Evolutionary conservation across 352 stramenopile species (phyloP), one percentile per base, ranked within the genome.

Genomic region (Plasmopara viticola): DNA sequence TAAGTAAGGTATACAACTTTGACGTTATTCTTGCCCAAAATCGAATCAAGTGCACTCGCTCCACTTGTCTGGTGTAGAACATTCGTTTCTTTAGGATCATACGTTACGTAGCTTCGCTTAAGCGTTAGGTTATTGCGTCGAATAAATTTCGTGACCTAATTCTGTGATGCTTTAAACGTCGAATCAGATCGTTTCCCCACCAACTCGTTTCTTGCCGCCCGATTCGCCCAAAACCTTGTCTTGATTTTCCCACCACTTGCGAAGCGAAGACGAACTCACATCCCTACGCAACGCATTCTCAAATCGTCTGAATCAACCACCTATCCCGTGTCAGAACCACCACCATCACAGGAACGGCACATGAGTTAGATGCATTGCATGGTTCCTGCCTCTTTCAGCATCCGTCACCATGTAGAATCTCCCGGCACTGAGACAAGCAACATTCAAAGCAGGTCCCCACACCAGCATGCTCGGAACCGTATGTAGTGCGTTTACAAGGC

Each of bases 121-220:
- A 90, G 66, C 53, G 79, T 84, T 9, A 90, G 67, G 51, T 74
- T 70, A 51, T 90, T 87, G 34, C 79, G 77, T 41, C 74, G 73
- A 50, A 90, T 88, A 44, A 90, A 90, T 68, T 88, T 88, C 51
- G 77, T 85, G 33, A 90, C 75, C 77, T 77, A 90, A 58, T 90
- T 90, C 58, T 88, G 74, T 0, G 77, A 88, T 5, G 79, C 77
- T 54, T 88, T 88, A 46, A 90, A 90, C 17, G 56, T 78, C 51
- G 67, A 58, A 48, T 84, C 72, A 9, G 77, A 80, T 56, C 76
- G 74, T 60, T 48, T 75, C 80, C 29, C 78, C 80, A 13, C 64
- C 72, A 50, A 90, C 83, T 17, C 77, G 77, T 58, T 87, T 90
- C 59, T 88, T 87, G 46, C 59, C 75, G 4, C 71, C 75, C 8